Evolutionary conservation across 208 protist species (phyloP).

Genomic region (Sergeia podlipaevii): DNA sequence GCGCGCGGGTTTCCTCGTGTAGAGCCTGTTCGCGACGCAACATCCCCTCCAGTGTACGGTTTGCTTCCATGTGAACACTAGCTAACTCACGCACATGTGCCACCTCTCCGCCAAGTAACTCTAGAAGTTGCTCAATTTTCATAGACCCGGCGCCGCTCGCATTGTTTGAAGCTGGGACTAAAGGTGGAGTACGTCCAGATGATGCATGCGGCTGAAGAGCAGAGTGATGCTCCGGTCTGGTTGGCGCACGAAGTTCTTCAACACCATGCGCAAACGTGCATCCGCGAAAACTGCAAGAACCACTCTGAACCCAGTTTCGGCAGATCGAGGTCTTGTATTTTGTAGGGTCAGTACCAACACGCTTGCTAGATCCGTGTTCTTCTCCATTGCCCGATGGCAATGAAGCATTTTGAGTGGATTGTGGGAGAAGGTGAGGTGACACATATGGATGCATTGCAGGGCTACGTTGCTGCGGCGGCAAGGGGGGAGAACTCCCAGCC

Average conservation of each 20-base stretch:
- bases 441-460: constrained; percentile 37
- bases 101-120: constrained; percentile 65
- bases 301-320: constrained; percentile 73
- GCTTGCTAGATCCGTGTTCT: constrained; percentile 30
- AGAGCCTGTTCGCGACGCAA: constrained; percentile 52
- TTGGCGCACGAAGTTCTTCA: constrained; percentile 63
- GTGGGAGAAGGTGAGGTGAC: constrained; percentile 23
- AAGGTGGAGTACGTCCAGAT: constrained; percentile 26
- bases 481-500: constrained; percentile 40
- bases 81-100: constrained; percentile 50
- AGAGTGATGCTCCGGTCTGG: constrained; percentile 33
- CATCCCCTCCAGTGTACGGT: constrained; percentile 60
- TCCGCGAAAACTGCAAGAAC: constrained; percentile 59
- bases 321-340: constrained; percentile 89
- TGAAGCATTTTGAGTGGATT: constrained; percentile 15
- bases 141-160: constrained; percentile 10
- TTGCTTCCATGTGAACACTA: constrained; percentile 59
- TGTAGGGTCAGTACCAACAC: constrained; percentile 57
- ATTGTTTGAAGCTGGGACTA: constrained; percentile 6
- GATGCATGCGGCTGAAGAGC: constrained; percentile 26
- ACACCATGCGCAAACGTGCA: constrained; percentile 86
- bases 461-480: constrained; percentile 39
- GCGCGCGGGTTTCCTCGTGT: constrained; percentile 30
- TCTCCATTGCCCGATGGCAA: constrained; percentile 49
- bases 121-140: constrained; percentile 59